Conservation (phyloP, 495 filamentous ascomycete species). For the Aeminium ludgeri region DNA sequence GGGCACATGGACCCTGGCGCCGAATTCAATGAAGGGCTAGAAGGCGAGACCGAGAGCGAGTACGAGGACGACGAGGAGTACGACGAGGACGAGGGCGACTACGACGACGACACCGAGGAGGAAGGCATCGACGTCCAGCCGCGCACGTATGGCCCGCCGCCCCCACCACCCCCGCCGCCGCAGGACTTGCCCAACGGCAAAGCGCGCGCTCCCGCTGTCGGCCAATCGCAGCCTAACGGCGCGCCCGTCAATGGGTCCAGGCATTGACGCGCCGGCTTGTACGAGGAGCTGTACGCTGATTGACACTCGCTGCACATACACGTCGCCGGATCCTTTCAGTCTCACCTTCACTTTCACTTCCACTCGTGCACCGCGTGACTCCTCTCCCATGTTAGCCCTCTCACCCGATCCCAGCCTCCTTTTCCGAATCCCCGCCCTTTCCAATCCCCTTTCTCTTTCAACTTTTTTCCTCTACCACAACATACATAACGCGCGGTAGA, state of each 20-base stretch:
- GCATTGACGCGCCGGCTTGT: conserved; percentile 4
- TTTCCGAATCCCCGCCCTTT: background rate
- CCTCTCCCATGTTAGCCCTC: background rate
- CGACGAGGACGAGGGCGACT: conserved; percentile 34
- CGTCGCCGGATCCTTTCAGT: background rate
- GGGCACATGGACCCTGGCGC: conserved; percentile 22
- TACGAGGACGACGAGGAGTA: conserved; percentile 57
- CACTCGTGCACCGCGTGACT: background rate
- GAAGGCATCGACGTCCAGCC: conserved; percentile 17
- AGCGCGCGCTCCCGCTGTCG: background rate
- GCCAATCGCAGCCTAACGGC: background rate
- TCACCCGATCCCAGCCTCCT: background rate
- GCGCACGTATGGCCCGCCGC: conserved; percentile 25
- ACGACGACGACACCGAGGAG: conserved; percentile 24
- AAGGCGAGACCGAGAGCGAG: conserved; percentile 38
- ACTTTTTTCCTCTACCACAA: background rate
- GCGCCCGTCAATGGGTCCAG: conserved; percentile 5
- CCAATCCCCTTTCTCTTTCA: background rate
- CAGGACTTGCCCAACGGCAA: conserved; percentile 14
- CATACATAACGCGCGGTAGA: conserved; percentile 4
- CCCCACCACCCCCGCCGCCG: conserved; percentile 26
- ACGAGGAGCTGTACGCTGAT: background rate
- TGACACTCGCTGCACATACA: background rate
- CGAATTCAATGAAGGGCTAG: conserved; percentile 47
- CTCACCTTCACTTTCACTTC: background rate